phyloP scores from a whole-genome alignment of 2,329 filamentous ascomycete species.

The Penicillium paneum region DNA sequence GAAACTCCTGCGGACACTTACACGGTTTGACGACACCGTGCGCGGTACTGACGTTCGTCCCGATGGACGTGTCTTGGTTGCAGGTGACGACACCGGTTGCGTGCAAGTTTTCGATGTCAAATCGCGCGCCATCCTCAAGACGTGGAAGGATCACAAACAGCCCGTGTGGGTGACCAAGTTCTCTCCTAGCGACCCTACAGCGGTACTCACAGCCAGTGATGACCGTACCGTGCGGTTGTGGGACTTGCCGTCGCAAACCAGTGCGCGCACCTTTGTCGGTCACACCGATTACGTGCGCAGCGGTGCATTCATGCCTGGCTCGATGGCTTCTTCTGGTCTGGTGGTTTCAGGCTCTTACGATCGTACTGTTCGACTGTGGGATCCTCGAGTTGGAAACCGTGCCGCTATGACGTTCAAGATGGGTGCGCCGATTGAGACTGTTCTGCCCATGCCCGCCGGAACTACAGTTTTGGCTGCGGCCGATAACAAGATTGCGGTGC shows the following conservation, averaged over 20 bases:
- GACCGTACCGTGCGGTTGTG: slow-evolving; percentile 90
- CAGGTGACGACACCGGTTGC: slow-evolving; percentile 84
- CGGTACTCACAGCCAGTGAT: slow-evolving; percentile 83
- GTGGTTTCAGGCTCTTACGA: slow-evolving; percentile 92
- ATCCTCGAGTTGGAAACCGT: slow-evolving; percentile 68
- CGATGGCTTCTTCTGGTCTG: slow-evolving; percentile 61
- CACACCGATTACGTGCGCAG: slow-evolving; percentile 90
- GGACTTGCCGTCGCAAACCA: slow-evolving; percentile 80
- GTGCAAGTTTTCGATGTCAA: slow-evolving; percentile 94
- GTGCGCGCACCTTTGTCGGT: slow-evolving; percentile 74
- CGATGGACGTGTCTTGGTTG: slow-evolving; percentile 84
- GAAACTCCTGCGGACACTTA: slow-evolving; percentile 90
- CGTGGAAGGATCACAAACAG: slow-evolving; percentile 92
- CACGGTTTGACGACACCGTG: slow-evolving; percentile 86
- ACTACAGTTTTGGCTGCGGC: slow-evolving; percentile 82
- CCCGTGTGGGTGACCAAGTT: slow-evolving; percentile 90
- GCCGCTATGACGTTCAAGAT: slow-evolving; percentile 94
- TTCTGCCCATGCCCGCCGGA: slow-evolving; percentile 82
- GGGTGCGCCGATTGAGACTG: slow-evolving; percentile 78
- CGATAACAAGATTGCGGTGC: slow-evolving; percentile 81
- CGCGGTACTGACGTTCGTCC: slow-evolving; percentile 83
- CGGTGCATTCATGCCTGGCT: slow-evolving; percentile 76
- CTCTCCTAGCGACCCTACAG: slow-evolving; percentile 83
- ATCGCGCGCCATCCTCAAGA: slow-evolving; percentile 87
- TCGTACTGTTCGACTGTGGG: slow-evolving; percentile 89